Base-by-base conservation (phyloP, 2,329 filamentous ascomycete species). In the Aureobasidium uvarum region DNA sequence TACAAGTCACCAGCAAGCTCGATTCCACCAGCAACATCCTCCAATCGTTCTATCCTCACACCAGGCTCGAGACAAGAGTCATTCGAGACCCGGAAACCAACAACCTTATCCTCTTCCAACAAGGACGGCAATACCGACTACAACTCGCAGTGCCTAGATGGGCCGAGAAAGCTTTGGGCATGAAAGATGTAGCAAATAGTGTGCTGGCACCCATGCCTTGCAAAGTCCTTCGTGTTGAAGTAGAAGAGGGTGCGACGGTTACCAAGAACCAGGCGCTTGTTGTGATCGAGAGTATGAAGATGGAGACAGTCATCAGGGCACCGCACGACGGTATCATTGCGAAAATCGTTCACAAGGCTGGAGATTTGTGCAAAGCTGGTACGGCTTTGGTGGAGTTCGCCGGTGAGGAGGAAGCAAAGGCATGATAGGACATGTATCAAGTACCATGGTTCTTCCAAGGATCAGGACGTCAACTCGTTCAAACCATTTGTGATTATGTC, bases 171-270 rank as follows among this genome's bases (percentile, higher is more conserved):
- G 92, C 92, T 0, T 81, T 97, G 8, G 93, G 94, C 0, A 80
- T 90, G 68, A 93, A 91, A 75, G 91, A 96, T 73, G 84, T 85
- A 0, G 83, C 87, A 7, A 93, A 94, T 67, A 95, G 89, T 62
- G 92, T 98, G 1, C 83, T 91, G 28, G 92, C 95, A 25, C 95
- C 95, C 0, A 99, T 99, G 95, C 95, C 95, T 1, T 98, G 95
- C 79, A 98, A 98, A 80, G 89, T 99, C 31, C 79, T 99, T 68
- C 87, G 91, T 69, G 95, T 97, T 55, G 91, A 96, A 76, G 92
- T 97, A 0, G 79, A 83, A 33, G 92, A 92, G 71, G 95, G 95
- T 0, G 86, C 96, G 69, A 79, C 78, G 54, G 95, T 99, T 18
- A 87, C 87, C 74, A 96, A 94, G 79, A 93, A 94, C 52, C 87